Conservation (phyloP, 805 yeast genomes). For the Ogataea nonfermentans region DNA sequence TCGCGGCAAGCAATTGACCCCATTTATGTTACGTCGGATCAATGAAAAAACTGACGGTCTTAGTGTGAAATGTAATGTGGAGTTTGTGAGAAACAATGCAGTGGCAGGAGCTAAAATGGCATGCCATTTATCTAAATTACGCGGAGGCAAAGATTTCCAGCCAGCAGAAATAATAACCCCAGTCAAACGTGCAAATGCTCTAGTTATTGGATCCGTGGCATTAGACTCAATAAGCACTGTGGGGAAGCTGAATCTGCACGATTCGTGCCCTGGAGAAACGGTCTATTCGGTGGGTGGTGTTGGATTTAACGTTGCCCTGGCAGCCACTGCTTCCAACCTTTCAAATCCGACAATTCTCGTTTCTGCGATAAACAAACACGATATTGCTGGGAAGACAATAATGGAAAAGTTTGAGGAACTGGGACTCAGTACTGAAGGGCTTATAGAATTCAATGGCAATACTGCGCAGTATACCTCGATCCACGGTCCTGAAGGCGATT, state of each 20-base stretch:
- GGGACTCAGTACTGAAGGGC: conserved; percentile 40
- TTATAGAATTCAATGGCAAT: conserved; percentile 26
- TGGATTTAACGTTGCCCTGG: conserved; percentile 75
- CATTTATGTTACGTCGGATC: conserved; percentile 65
- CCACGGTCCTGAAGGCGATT: conserved; percentile 58
- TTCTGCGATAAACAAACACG: conserved; percentile 57
- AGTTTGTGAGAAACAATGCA: conserved; percentile 78
- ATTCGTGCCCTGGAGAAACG: conserved; percentile 72
- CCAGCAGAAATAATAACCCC: background rate
- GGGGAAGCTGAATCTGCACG: conserved; percentile 37
- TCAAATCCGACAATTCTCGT: conserved; percentile 42
- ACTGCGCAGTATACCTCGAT: conserved; percentile 77
- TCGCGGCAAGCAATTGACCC: conserved; percentile 74
- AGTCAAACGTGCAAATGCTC: conserved; percentile 25
- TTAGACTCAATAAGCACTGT: conserved; percentile 65
- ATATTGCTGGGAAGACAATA: conserved; percentile 48
- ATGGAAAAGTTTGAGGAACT: conserved; percentile 27
- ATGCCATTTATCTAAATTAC: conserved; percentile 35
- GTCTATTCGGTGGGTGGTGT: conserved; percentile 75
- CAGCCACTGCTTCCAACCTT: conserved; percentile 41
- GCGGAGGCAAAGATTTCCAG: conserved; percentile 1
- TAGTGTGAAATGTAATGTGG: conserved; percentile 67
- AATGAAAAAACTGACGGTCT: conserved; percentile 67
- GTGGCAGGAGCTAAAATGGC: conserved; percentile 67
- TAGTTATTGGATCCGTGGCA: conserved; percentile 75